Percentiles rank a stretch among this genome's conserved stretches.
Evolutionary conservation across 345 rosid genomes (phyloP).

Genomic region (Streptanthus diversifolius): DNA sequence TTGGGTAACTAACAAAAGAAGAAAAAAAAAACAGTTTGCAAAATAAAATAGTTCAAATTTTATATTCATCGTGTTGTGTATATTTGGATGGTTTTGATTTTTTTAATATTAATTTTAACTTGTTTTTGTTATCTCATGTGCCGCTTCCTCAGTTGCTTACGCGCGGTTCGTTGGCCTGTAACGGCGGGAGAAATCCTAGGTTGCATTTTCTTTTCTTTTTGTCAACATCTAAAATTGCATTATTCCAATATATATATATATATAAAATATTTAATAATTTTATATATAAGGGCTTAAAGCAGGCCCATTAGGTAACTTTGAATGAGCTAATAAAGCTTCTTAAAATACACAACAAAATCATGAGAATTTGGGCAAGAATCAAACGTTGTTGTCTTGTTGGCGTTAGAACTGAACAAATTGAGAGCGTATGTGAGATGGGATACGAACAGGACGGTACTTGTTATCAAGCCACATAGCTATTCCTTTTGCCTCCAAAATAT

Average conservation of each 20-base stretch:
- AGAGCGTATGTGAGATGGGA: constrained; percentile 64
- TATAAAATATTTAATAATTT: too few species aligned
- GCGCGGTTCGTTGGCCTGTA: not conserved
- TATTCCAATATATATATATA: not conserved
- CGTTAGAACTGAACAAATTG: constrained; percentile 51
- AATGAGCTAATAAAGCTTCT: not conserved
- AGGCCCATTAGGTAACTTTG: not conserved
- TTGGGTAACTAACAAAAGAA: too few species aligned
- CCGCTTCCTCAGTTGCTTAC: constrained; percentile 17
- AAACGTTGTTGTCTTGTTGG: constrained; percentile 38
- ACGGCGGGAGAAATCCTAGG: constrained; percentile 11
- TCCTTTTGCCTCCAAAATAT: constrained; percentile 74
- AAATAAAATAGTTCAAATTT: not conserved
- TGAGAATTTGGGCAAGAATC: not conserved
- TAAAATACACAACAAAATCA: not conserved
- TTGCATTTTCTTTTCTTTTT: not conserved
- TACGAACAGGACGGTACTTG: constrained; percentile 66
- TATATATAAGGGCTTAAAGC: not conserved
- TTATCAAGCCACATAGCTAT: constrained; percentile 79
- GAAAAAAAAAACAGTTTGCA: too few species aligned
- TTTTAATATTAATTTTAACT: too few species aligned
- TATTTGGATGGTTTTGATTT: not conserved
- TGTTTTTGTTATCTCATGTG: not conserved
- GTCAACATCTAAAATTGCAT: not conserved
- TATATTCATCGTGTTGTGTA: not conserved